Conservation (phyloP, 129 eudicot genomes). For the sunflower (Helianthus annuus) region DNA sequence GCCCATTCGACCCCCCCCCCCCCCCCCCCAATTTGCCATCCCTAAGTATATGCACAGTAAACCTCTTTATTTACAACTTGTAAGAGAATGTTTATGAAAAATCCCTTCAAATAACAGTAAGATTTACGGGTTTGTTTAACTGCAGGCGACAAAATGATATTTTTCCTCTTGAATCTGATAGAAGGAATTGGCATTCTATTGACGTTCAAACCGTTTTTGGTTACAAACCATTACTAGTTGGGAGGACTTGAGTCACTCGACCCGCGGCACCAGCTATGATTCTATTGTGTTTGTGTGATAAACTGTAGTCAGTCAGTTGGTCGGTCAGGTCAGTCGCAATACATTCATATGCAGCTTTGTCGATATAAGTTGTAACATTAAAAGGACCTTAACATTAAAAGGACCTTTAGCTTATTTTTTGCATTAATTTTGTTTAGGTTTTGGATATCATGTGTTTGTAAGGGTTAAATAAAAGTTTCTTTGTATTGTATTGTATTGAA, state of each 20-base stretch:
- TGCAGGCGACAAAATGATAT: slow-evolving; percentile 71
- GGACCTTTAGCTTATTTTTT: slow-evolving; percentile 10
- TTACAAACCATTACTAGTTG: slow-evolving; percentile 35
- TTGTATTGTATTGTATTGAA: no score
- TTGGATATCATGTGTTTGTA: no score
- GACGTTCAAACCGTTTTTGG: slow-evolving; percentile 68
- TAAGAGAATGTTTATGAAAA: background rate
- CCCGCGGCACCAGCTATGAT: background rate
- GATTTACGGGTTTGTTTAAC: slow-evolving; percentile 1
- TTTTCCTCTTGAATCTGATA: slow-evolving; percentile 57
- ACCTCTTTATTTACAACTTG: background rate
- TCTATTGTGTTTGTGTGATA: background rate
- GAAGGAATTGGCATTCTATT: slow-evolving; percentile 55
- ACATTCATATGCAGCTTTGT: background rate
- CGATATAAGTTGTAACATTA: background rate
- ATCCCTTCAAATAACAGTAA: background rate
- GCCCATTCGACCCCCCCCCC: no score
- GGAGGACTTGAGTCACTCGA: background rate
- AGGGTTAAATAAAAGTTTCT: no score
- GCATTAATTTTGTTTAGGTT: no score
- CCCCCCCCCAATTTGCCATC: no score
- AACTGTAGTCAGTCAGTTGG: no score
- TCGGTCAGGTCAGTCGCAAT: background rate
- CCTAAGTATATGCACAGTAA: background rate
- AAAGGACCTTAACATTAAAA: no score